Evolutionary conservation across 2,329 filamentous ascomycete genomes (phyloP), one percentile per base, ranked within the genome.

Genomic region (Diaporthe caulivora): DNA sequence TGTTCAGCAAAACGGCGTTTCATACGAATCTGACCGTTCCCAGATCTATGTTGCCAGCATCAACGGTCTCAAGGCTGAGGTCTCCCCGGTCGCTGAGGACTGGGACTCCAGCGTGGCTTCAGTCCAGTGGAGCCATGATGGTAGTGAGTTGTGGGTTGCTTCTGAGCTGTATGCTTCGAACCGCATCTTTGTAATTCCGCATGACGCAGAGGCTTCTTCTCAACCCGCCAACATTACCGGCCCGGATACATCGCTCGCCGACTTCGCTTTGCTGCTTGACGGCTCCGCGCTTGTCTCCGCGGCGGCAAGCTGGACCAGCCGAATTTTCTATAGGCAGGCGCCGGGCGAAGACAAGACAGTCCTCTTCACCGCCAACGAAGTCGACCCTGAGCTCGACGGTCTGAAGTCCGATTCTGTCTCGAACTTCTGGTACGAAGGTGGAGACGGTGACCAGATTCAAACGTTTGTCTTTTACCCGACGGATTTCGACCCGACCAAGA

Each of bases 1-100:
- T 77, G 80, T 92, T 68, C 88, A 90, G 76, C 92, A 91, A 90
- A 85, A 86, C 73, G 86, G 86, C 2, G 87, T 89, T 72, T 84
- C 86, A 11, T 92, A 93, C 77, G 91, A 93, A 79, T 80, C 81
- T 24, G 81, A 82, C 68, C 81, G 80, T n/a, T 79, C 77, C 67
- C 82, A 81, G 31, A 62, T 82, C 15, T 82, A 82, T 70, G 76
- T 82, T 26, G 80, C 81, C 51, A 75, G 78, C 42, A 84, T 88
- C 2, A 88, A 92, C 78, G 86, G 87, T 76, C 82, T 83, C 3
- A 78, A 87, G 58, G 87, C 87, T 74, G 79, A 81, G 42, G 79
- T 82, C 47, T 80, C 76, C 18, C 77, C 78, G 1, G 78, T 82
- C 24, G 80, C 81, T 7, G 75, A 76, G 10, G 73, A 80, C 34